Evolutionary conservation across 176 grass and related monocot species (phyloP).

Genomic region (Cenchrus purpureus): DNA sequence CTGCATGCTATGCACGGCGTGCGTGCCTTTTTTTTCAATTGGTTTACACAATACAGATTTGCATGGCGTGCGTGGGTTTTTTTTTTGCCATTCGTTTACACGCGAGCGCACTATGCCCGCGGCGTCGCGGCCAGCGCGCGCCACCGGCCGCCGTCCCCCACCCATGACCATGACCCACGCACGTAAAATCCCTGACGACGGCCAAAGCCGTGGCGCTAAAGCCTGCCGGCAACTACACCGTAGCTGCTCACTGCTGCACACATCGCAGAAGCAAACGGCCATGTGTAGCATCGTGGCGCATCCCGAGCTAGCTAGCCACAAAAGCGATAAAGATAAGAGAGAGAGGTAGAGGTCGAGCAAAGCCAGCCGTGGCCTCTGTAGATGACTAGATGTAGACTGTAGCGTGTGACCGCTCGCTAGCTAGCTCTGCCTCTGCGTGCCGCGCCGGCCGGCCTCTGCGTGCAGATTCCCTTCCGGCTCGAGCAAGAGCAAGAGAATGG

Average conservation of each 20-base stretch:
- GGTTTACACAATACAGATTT: too few relatives aligned
- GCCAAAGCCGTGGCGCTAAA: background rate
- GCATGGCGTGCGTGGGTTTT: too few relatives aligned
- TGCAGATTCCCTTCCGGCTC: constrained; percentile 25
- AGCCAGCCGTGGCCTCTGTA: background rate
- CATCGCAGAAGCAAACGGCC: too few relatives aligned
- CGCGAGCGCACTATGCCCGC: background rate
- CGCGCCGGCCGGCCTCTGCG: background rate
- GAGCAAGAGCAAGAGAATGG: background rate
- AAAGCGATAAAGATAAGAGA: constrained; percentile 22
- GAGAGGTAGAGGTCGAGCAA: too few relatives aligned
- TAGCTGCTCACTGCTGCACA: too few relatives aligned
- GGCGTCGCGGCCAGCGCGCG: background rate
- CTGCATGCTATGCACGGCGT: too few relatives aligned
- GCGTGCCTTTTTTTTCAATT: too few relatives aligned
- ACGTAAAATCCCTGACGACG: background rate
- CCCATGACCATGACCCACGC: background rate
- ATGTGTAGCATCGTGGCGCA: background rate
- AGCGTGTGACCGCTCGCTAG: background rate
- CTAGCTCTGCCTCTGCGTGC: background rate
- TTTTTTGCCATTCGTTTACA: too few relatives aligned
- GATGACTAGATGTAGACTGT: background rate
- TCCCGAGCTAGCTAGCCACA: constrained; percentile 1
- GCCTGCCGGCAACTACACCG: background rate
- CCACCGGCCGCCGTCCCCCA: background rate